Conservation (phyloP, 768 basidiomycete species). For the Mycena rosella region DNA sequence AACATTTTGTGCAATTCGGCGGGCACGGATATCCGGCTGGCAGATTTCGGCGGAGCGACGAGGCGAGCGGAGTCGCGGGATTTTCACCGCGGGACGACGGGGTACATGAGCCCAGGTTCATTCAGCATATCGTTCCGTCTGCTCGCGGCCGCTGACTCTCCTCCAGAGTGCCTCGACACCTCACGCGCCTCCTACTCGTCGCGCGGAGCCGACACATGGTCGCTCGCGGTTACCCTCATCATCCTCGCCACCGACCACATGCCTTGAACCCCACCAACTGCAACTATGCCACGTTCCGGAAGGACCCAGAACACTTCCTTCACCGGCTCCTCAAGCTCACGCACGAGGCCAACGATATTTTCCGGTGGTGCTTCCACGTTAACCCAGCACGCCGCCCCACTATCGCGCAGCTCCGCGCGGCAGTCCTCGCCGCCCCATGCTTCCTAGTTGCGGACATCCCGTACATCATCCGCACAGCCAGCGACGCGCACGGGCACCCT, state of each 20-base stretch:
- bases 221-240: not conserved
- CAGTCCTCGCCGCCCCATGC: not conserved
- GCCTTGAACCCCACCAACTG: constrained; percentile 11
- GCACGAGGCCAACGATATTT: constrained; percentile 3
- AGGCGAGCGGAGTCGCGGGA: not conserved
- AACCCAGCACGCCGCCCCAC: constrained; percentile 6
- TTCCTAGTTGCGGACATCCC: not conserved
- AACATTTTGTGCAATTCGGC: not conserved
- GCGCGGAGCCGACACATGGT: constrained; percentile 16
- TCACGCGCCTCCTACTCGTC: not conserved
- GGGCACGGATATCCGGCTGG: not conserved
- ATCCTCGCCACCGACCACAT: not conserved
- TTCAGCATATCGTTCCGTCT: not conserved
- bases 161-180: constrained; percentile 11
- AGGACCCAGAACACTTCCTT: constrained; percentile 1
- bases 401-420: not conserved
- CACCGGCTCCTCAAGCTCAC: not conserved
- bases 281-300: constrained; percentile 8
- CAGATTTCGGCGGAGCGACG: constrained; percentile 16
- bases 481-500: no score
- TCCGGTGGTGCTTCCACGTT: constrained; percentile 12
- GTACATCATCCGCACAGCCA: not conserved
- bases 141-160: not conserved
- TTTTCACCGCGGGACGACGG: not conserved
- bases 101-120: constrained; percentile 18